Percentiles rank a stretch among this genome's conserved stretches.
Evolutionary conservation across 176 grass and related monocot genomes (phyloP).

Genomic region (Rhynchospora tenuis): DNA sequence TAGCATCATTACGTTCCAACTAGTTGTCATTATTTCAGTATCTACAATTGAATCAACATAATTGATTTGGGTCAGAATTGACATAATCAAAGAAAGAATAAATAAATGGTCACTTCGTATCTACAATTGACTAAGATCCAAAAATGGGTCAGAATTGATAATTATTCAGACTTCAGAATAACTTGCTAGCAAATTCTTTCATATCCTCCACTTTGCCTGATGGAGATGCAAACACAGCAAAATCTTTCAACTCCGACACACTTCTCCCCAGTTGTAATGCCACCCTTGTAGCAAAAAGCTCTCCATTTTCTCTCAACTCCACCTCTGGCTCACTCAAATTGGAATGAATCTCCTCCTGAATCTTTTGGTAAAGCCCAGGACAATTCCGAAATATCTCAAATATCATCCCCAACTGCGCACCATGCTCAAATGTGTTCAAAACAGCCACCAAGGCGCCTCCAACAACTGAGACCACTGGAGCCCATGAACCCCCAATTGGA

Average conservation of each 20-base stretch:
- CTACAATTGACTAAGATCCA: background rate
- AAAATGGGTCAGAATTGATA: background rate
- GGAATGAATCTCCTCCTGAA: slow-evolving; percentile 24
- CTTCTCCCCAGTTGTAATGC: slow-evolving; percentile 25
- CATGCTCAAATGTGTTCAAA: slow-evolving; percentile 28
- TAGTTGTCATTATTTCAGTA: too few species aligned
- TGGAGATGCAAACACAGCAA: slow-evolving; percentile 6
- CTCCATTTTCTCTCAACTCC: slow-evolving; percentile 28
- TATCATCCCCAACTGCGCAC: slow-evolving; percentile 32
- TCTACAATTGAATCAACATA: too few species aligned
- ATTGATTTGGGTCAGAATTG: too few species aligned
- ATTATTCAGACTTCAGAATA: background rate
- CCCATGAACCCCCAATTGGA: background rate
- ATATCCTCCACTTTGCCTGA: slow-evolving; percentile 17
- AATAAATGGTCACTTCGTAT: background rate
- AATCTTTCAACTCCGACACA: slow-evolving; percentile 13
- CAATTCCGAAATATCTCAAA: slow-evolving; percentile 40
- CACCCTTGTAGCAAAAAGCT: slow-evolving; percentile 27
- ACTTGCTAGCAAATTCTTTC: slow-evolving; percentile 26
- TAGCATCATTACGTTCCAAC: too few species aligned
- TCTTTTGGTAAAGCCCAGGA: slow-evolving; percentile 22
- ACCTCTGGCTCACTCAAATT: slow-evolving; percentile 19
- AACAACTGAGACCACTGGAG: background rate
- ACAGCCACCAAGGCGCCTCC: slow-evolving; percentile 20
- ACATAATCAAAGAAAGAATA: too few species aligned